Evolutionary conservation across 2,329 filamentous ascomycete species (phyloP).

Genomic region (Thelonectria discophora): DNA sequence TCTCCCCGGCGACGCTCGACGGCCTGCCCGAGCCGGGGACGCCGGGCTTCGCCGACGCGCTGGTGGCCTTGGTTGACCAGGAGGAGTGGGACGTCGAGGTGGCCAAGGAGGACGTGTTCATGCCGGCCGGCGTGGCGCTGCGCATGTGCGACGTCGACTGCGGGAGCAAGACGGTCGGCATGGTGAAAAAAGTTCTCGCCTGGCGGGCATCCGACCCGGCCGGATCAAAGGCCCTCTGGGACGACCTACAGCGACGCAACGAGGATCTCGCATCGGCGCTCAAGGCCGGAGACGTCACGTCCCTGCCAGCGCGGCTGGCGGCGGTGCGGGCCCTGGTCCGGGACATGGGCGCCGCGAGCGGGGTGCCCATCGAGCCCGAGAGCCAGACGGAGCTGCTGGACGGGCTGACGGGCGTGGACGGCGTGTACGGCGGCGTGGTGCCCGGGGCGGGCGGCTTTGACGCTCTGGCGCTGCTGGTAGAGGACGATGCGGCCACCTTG

Average conservation of each 20-base stretch:
- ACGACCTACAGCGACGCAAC: conserved; percentile 76
- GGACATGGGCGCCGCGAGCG: conserved; percentile 76
- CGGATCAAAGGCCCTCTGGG: conserved; percentile 77
- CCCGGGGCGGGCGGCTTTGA: conserved; percentile 95
- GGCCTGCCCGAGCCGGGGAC: conserved; percentile 72
- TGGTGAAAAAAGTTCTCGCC: conserved; percentile 90
- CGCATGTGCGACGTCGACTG: conserved; percentile 97
- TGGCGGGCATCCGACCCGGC: conserved; percentile 76
- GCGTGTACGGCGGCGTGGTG: conserved; percentile 90
- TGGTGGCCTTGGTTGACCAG: conserved; percentile 74
- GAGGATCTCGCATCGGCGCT: conserved; percentile 74
- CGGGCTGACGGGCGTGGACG: conserved; percentile 73
- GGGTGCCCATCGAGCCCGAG: conserved; percentile 87
- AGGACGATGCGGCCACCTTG: conserved; percentile 74
- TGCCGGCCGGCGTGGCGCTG: conserved; percentile 78
- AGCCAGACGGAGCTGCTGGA: conserved; percentile 88
- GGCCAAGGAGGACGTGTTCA: conserved; percentile 70
- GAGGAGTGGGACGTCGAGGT: conserved; percentile 82
- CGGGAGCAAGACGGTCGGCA: conserved; percentile 89
- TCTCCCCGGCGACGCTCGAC: conserved; percentile 80
- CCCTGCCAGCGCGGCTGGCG: conserved; percentile 58
- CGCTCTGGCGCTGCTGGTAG: conserved; percentile 82
- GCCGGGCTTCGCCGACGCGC: conserved; percentile 70
- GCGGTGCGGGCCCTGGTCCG: conserved; percentile 71
- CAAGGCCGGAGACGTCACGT: conserved; percentile 55